Evolutionary conservation across 2,329 filamentous ascomycete genomes (phyloP).

Genomic region (Xylariomycetidae sp.): DNA sequence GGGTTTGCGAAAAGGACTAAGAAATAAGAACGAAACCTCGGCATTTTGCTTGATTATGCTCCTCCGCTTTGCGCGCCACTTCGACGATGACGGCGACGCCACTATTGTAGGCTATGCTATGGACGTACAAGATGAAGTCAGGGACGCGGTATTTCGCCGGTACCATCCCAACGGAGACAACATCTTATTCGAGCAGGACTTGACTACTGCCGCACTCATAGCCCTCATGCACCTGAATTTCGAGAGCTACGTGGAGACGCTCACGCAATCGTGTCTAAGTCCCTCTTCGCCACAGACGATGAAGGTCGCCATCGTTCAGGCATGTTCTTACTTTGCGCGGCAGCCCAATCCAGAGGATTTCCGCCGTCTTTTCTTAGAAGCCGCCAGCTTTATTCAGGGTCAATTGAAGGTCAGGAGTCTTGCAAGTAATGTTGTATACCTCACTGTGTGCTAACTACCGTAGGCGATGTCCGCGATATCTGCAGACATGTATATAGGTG

Average conservation of each 20-base stretch:
- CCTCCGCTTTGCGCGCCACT: conserved; percentile 59
- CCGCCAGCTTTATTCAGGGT: conserved; percentile 51
- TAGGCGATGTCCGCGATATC: conserved; percentile 36
- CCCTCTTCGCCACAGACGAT: conserved; percentile 53
- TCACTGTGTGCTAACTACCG: conserved; percentile 6
- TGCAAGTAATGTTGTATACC: conserved; percentile 4
- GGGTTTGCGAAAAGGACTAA: conserved; percentile 55
- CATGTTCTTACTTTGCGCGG: conserved; percentile 58
- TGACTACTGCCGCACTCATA: conserved; percentile 64
- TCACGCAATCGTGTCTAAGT: conserved; percentile 53
- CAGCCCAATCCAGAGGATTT: conserved; percentile 46
- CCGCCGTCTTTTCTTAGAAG: conserved; percentile 49
- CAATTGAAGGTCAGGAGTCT: conserved; percentile 48
- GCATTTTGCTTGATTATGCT: conserved; percentile 62
- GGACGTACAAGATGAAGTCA: conserved; percentile 65
- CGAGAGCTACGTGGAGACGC: conserved; percentile 51
- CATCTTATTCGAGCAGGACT: conserved; percentile 54
- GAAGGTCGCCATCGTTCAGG: conserved; percentile 59
- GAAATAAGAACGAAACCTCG: conserved; percentile 62
- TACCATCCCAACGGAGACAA: conserved; percentile 41
- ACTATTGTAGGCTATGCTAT: conserved; percentile 62
- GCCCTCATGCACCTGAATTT: conserved; percentile 59
- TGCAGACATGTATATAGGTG: conserved; percentile 32
- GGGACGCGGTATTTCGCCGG: conserved; percentile 59
- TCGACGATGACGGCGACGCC: conserved; percentile 58